phyloP scores from a whole-genome alignment of 768 basidiomycete species.

The Naganishia onofrii region DNA sequence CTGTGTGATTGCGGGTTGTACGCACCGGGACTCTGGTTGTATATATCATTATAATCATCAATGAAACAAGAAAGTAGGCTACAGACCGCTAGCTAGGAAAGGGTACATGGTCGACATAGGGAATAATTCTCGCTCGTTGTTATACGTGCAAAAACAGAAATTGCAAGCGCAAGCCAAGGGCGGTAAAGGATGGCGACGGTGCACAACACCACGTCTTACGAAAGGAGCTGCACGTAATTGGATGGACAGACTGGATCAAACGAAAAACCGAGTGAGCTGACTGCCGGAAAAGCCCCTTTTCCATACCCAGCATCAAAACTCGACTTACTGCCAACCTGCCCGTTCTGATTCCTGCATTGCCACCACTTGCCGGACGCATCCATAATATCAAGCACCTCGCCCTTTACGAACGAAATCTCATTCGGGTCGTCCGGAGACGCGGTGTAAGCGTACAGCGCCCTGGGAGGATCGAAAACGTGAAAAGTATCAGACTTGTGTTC shows the following conservation, averaged over 20 bases:
- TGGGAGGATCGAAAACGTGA: slow-evolving; percentile 48
- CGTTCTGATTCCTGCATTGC: slow-evolving; percentile 44
- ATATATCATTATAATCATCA: slow-evolving; percentile 2
- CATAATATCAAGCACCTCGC: slow-evolving; percentile 84
- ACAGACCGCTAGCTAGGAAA: not conserved
- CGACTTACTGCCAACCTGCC: slow-evolving; percentile 46
- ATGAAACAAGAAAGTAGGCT: not conserved
- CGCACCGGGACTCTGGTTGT: not conserved
- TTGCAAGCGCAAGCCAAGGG: too few relatives aligned
- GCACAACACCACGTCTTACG: not conserved
- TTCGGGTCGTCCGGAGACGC: slow-evolving; percentile 94
- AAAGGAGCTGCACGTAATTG: slow-evolving; percentile 46
- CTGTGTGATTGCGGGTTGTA: not conserved
- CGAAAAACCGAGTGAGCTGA: not conserved
- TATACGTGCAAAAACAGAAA: too few relatives aligned
- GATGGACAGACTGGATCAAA: slow-evolving; percentile 46
- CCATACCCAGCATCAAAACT: too few relatives aligned
- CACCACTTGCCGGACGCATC: slow-evolving; percentile 68
- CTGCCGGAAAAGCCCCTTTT: not conserved
- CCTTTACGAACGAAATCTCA: slow-evolving; percentile 89
- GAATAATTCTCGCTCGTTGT: not conserved
- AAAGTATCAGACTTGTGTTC: not conserved
- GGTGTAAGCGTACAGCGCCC: slow-evolving; percentile 60
- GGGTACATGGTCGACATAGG: not conserved
- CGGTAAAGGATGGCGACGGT: too few relatives aligned